Evolutionary conservation across 257 asterid genomes (phyloP), one percentile per base, ranked within the genome.

Genomic region (Cordia subcordata): DNA sequence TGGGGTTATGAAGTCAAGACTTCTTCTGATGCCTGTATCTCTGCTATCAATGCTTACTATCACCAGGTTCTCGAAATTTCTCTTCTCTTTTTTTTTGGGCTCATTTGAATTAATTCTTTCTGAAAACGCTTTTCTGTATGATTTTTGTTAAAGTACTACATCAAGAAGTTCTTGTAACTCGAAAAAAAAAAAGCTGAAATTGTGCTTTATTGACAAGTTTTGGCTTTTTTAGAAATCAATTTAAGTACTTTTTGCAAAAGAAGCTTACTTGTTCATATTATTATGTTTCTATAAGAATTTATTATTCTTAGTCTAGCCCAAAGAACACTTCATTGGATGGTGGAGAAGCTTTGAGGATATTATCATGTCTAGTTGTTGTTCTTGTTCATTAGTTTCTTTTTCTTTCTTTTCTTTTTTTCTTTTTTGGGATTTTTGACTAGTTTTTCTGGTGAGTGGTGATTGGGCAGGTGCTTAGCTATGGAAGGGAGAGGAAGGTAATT

Each of bases 1-100:
- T 88, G 99, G 97, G 97, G 95, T 44, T 88, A 92, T 62, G 67
- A 79, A 75, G 95, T 92, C 10, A 78, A 77, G 13, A 88, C 96
- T 55, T 64, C 50, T 62, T 88, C 97, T 5, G 95, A 86, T 62
- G 67, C 84, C 55, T 92, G 96, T 69, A 69, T 92, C 10, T 65
- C 85, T 45, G 82, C 95, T n/a, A 92, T 92, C 71, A 82, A 88
- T 64, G 75, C 89, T 37, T 92, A 86, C 75, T 86, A 92, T 72
- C 62, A 72, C 55, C 84, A 92, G 99, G 97, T 88, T 9, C 44
- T 49, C 55, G 37, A 13, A 20, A 12, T 50, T 55, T 23, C 0
- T n/a, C 21, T 12, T 51, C 13, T 17, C 13, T 52, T 37, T 50
- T 38, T 16, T 19, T n/a, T 44, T 57, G 56, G 10, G 44, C 33